Evolutionary conservation across 805 yeast species (phyloP).

Genomic region (Komagataella pseudopastoris): DNA sequence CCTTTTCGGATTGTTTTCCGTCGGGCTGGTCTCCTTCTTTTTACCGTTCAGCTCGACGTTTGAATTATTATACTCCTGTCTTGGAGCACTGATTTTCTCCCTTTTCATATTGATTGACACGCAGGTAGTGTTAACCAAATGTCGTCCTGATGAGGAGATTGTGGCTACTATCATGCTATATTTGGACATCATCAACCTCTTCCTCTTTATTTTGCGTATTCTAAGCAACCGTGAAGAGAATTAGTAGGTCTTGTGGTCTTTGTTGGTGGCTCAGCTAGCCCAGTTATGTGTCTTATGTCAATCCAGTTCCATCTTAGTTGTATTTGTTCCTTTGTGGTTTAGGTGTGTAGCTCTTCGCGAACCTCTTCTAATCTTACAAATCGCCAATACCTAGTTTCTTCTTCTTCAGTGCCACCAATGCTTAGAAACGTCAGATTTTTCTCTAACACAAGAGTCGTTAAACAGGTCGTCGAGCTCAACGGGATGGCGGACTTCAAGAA

Average conservation of each 20-base stretch:
- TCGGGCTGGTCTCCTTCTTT: constrained; percentile 60
- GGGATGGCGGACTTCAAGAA: not conserved
- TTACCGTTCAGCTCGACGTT: constrained; percentile 43
- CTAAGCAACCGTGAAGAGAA: constrained; percentile 13
- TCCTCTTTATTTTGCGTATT: constrained; percentile 61
- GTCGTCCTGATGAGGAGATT: constrained; percentile 76
- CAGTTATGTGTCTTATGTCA: not conserved
- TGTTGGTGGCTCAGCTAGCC: not conserved
- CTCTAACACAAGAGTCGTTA: not conserved
- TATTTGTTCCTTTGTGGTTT: not conserved
- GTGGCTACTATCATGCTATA: constrained; percentile 67
- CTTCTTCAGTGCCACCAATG: not conserved
- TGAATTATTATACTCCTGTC: constrained; percentile 53
- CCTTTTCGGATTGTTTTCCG: constrained; percentile 56
- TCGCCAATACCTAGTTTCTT: not conserved
- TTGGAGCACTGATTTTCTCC: constrained; percentile 65
- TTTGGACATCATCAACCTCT: constrained; percentile 73
- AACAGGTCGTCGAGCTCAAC: not conserved
- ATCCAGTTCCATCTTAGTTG: not conserved
- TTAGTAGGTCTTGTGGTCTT: not conserved
- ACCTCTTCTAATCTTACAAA: not conserved
- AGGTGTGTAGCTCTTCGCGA: not conserved
- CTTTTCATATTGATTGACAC: constrained; percentile 71
- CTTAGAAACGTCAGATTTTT: not conserved
- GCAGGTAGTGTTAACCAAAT: constrained; percentile 61